phyloP scores from a whole-genome alignment of 2,329 filamentous ascomycete species.

The Macrophomina phaseolina region DNA sequence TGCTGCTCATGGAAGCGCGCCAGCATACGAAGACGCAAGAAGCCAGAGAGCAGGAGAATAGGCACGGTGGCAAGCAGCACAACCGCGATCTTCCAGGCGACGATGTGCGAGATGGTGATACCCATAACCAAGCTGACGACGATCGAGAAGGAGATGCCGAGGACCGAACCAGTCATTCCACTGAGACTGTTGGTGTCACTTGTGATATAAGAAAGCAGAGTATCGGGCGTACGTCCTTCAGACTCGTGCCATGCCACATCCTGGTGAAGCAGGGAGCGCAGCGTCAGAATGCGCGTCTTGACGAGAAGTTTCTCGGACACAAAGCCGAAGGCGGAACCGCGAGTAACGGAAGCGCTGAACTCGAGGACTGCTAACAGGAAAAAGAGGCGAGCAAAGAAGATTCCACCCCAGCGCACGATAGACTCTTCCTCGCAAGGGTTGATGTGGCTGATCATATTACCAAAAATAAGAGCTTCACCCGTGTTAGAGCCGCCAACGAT shows the following conservation, averaged over 20 bases:
- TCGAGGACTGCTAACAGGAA: constrained; percentile 17
- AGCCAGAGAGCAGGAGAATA: constrained; percentile 77
- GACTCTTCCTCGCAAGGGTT: constrained; percentile 10
- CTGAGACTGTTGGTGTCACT: constrained; percentile 5
- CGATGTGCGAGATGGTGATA: constrained; percentile 36
- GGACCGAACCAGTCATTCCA: constrained; percentile 14
- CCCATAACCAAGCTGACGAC: constrained; percentile 58
- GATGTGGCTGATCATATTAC: constrained; percentile 15
- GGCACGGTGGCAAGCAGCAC: constrained; percentile 82
- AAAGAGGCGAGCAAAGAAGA: constrained; percentile 12
- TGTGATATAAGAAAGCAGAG: constrained; percentile 13
- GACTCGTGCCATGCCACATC: constrained; percentile 22
- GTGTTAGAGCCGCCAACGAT: constrained; percentile 8
- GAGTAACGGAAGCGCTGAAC: constrained; percentile 5
- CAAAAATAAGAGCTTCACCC: constrained; percentile 15
- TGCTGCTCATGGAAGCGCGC: constrained; percentile 73
- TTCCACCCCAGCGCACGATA: constrained; percentile 1
- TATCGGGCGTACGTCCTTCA: constrained; percentile 12
- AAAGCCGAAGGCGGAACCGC: constrained; percentile 13
- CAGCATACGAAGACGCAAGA: constrained; percentile 84
- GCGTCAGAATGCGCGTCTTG: constrained; percentile 11
- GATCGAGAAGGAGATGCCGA: constrained; percentile 67
- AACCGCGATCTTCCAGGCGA: constrained; percentile 87
- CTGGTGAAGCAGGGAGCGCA: constrained; percentile 10
- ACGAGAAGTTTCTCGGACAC: constrained; percentile 13